Base-by-base conservation (phyloP, 2,329 filamentous ascomycete genomes). In the Macrophomina pseudophaseolina region DNA sequence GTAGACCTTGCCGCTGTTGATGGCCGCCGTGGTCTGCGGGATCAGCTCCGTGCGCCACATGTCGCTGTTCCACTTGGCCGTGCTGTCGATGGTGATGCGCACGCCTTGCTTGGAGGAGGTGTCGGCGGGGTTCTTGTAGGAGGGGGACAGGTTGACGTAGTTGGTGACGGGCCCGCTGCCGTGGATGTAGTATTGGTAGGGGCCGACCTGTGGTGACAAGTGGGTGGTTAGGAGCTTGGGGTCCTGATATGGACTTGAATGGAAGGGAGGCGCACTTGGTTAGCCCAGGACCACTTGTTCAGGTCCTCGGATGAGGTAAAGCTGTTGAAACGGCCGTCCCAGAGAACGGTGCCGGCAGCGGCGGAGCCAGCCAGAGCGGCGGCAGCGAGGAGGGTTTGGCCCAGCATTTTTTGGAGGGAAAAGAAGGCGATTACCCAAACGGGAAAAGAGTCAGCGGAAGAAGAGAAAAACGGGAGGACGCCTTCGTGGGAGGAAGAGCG, bases 181-280 rank as follows among this genome's bases (percentile, higher is more conserved):
- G 80, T 92, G 90, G 74, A 91, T 91, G 80, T 92, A 92, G 82
- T 90, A 92, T 77, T 92, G 90, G 79, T 90, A 92, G 0, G 87
- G 85, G 0, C 88, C 87, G 72, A 91, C 87, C 77, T 54, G n/a
- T 3, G 30, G 49, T 14, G 7, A 16, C 3, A 14, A 30, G 11
- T 9, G 7, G 5, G n/a, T 5, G n/a, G 12, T 33, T 38, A 1
- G 35, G 30, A 16, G 8, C 7, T 11, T 53, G 51, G 14, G 9
- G n/a, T 5, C 18, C n/a, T 89, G 85, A 75, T 87, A 90, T 23
- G 82, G 82, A 84, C 86, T 91, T 3, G 9, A 3, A 5, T 4
- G 23, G 33, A 12, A 40, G 12, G 12, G 9, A 28, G 0, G 16
- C 56, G 8, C 9, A 60, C 56, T 23, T 62, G 58, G 32, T 62